Conservation (phyloP, 768 basidiomycete species). For the Boletellus emodensis region DNA sequence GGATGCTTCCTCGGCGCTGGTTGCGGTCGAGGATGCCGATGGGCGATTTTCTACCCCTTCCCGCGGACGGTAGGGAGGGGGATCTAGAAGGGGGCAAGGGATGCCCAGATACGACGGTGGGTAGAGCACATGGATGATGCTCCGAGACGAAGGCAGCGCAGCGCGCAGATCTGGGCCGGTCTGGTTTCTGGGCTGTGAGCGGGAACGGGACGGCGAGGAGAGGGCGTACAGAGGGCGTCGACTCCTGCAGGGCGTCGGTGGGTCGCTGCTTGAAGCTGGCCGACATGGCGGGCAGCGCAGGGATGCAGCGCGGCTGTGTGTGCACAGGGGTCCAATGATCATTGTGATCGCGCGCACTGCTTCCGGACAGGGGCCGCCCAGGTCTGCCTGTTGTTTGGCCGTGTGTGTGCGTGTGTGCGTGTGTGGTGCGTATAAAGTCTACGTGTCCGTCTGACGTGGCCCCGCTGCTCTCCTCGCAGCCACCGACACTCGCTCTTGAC, state of each 20-base stretch:
- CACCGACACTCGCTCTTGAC: too few relatives aligned
- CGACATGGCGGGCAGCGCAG: conserved; percentile 7
- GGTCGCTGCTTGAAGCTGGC: conserved; percentile 10
- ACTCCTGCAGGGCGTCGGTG: background rate
- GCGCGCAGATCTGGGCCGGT: background rate
- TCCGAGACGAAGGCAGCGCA: conserved; percentile 20
- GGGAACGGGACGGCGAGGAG: background rate
- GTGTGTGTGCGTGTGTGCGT: conserved; percentile 25
- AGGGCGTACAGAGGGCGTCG: conserved; percentile 6
- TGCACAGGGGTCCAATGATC: background rate
- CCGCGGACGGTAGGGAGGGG: background rate
- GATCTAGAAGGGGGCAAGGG: conserved; percentile 8
- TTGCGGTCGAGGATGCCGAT: background rate
- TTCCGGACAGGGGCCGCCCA: background rate
- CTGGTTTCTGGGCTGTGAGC: conserved; percentile 15
- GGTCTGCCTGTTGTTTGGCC: conserved; percentile 2
- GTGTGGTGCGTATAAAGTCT: conserved; percentile 28
- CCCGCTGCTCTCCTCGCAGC: conserved; percentile 14
- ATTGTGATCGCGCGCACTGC: background rate
- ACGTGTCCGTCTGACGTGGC: conserved; percentile 28
- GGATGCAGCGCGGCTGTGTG: background rate
- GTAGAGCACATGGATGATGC: conserved; percentile 27
- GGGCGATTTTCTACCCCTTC: background rate
- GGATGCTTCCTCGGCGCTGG: background rate
- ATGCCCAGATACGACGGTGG: conserved; percentile 16